Conservation (phyloP, 1,284 basidiomycete species). For the Amylostereum areolatum region DNA sequence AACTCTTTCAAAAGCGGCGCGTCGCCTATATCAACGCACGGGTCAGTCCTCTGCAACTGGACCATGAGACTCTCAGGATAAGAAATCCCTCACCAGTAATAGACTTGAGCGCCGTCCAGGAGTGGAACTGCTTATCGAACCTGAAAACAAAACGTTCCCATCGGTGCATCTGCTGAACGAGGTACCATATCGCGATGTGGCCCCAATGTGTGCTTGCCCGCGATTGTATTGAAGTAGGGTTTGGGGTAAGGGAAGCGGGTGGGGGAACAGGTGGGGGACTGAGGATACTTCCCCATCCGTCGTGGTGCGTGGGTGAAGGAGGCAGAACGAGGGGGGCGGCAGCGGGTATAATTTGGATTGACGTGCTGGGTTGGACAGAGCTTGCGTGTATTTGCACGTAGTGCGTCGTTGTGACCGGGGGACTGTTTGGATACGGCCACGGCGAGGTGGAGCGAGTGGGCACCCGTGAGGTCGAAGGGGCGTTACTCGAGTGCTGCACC, state of each 20-base stretch:
- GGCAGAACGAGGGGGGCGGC: slow-evolving; percentile 21
- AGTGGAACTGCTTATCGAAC: slow-evolving; percentile 68
- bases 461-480: slow-evolving; percentile 17
- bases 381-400: slow-evolving; percentile 13
- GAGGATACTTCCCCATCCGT: slow-evolving; percentile 13
- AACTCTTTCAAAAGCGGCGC: slow-evolving; percentile 70
- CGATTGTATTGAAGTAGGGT: slow-evolving; percentile 14
- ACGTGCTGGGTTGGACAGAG: slow-evolving; percentile 21
- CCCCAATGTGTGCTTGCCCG: slow-evolving; percentile 62
- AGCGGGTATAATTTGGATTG: slow-evolving; percentile 19
- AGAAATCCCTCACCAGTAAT: slow-evolving; percentile 49
- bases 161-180: slow-evolving; percentile 70
- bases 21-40: slow-evolving; percentile 37
- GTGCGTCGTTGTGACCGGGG: slow-evolving; percentile 4
- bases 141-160: slow-evolving; percentile 76
- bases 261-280: too few relatives aligned
- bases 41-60: not conserved
- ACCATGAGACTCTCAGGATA: not conserved
- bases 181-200: slow-evolving; percentile 68
- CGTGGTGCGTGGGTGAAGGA: slow-evolving; percentile 27
- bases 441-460: not conserved
- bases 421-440: not conserved
- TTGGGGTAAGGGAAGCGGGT: slow-evolving; percentile 7
- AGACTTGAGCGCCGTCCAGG: slow-evolving; percentile 60
- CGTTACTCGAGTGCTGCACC: slow-evolving; percentile 27